A percentile compares a stretch with the other conserved stretches of the same genome.
These are phyloP conservation scores for Penicillium soppii DNA, from an alignment of 495 filamentous ascomycete genomes.

Conservation along the genomic window DNA sequence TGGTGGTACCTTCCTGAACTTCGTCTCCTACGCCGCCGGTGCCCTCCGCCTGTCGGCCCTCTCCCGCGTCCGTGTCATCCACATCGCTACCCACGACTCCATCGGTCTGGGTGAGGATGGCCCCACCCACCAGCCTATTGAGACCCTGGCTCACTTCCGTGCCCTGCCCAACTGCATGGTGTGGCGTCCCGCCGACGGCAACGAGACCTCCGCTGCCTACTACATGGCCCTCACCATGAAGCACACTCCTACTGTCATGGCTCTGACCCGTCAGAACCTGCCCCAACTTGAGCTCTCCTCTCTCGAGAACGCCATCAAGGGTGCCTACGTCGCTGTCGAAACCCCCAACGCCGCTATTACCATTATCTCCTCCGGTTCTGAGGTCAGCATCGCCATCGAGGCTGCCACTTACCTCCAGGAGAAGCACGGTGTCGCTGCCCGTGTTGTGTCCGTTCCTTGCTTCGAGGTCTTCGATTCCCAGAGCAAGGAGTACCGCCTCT, in stretches of 20 bases:
- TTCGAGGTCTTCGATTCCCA: conserved; percentile 97
- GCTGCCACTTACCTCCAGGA: conserved; percentile 87
- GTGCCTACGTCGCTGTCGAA: conserved; percentile 89
- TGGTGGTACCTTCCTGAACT: conserved; percentile 98
- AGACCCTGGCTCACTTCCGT: conserved; percentile 99
- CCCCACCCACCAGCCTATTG: conserved; percentile 98
- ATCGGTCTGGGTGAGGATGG: conserved; percentile 99
- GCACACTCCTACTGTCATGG: conserved; percentile 88
- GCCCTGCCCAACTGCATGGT: conserved; percentile 99
- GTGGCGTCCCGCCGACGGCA: conserved; percentile 98
- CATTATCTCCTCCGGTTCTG: conserved; percentile 91
- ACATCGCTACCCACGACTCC: conserved; percentile 98
- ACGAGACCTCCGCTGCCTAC: conserved; percentile 97
- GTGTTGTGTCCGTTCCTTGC: conserved; percentile 95
- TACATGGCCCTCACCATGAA: conserved; percentile 90
- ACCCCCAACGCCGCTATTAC: conserved; percentile 82
- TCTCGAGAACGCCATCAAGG: conserved; percentile 84
- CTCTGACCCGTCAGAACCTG: conserved; percentile 96
- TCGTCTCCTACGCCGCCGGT: conserved; percentile 97
- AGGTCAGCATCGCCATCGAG: conserved; percentile 92
- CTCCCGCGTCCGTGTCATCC: conserved; percentile 88
- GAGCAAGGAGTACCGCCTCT: conserved; percentile 87
- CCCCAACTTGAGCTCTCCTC: conserved; percentile 93
- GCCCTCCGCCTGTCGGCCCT: conserved; percentile 91
- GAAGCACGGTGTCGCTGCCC: conserved; percentile 81